Evolutionary conservation across 2,329 filamentous ascomycete genomes (phyloP), one percentile per base, ranked within the genome.

Genomic region (Diaporthe helianthi): DNA sequence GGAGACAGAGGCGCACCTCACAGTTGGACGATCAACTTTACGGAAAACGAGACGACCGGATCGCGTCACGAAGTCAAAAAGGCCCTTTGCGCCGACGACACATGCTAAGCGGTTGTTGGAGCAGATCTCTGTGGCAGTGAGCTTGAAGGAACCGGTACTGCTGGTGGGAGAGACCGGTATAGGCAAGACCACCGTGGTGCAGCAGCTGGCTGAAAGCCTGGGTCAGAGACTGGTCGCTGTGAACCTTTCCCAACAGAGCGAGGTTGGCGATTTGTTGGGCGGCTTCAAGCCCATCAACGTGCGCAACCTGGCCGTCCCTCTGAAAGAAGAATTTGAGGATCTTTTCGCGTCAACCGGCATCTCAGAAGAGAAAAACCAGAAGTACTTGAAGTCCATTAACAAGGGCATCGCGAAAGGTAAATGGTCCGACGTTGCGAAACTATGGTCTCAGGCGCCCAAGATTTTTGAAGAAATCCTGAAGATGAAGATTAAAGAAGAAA

Each of bases 161-260:
- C 88, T 99, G 33, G 96, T 99, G n/a, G 96, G 96, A 77, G 96
- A 99, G 82, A 99, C 96, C 9, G 96, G 96, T 83, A 98, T 97
- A 63, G 96, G 96, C 75, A 99, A 99, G 81, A 99, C 96, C 0
- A 97, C 96, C 0, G 92, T 96, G 31, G 91, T 99, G 17, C 96
- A 99, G 78, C 94, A 98, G 77, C 84, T 99, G 68, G 94, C 96
- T 0, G 90, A 92, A 69, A 87, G 91, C 4, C 85, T 98, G 33
- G 93, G 94, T 1, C 92, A 94, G 76, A 97, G 93, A 75, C 86
- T 99, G 15, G 92, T 94, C 0, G 93, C 94, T 3, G 94, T 99
- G 76, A 99, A 99, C 77, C 80, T 99, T 77, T 99, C 96, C 0
- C 97, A 99, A 78, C 97, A 99, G 78, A 98, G 94, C 76, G 97